Evolutionary conservation across 129 eudicot species (phyloP), one percentile per base, ranked within the genome.

Genomic region (Centaurea solstitialis): DNA sequence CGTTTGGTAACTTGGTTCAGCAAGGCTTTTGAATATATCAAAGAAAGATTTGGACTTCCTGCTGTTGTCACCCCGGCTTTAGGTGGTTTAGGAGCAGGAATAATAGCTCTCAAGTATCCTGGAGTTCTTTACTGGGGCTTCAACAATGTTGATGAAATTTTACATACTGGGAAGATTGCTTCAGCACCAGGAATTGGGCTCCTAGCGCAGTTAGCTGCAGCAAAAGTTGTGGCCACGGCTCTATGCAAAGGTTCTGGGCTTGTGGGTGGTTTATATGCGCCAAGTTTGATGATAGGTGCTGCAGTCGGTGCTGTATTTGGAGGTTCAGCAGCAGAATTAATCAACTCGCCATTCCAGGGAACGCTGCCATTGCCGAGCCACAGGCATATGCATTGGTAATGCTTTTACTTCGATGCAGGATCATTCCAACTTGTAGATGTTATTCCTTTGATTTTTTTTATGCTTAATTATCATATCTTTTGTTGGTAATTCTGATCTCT

Each of bases 291-390:
- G 99, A 95, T 95, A 43, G 99, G 99, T 85, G 97, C 99, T 78
- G 99, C 98, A 37, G 97, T 95, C 30, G 99, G 99, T 78, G 99
- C 99, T 21, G 99, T 95, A 57, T 95, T 95, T 79, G 99, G 99
- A 5, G 99, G 99, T 81, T 88, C 85, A 33, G 95, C 99, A 41
- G 98, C 94, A 30, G 87, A 93, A 66, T 77, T 95, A 41, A 93
- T 95, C 37, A 95, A 95, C 81, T 88, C 93, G 97, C 99, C 67
- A 87, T 95, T 64, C 99, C 98, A 5, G 99, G 99, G 86, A 93
- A 92, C 80, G 83, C 98, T 76, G 94, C 98, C 79, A 68, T 95
- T 84, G 99, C 99, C n/a, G 92, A 95, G 86, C 98, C 99, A 67
- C 99, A 95, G 79, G 99, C 99, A n/a, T 95, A 93, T 88, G 98